A percentile compares a stretch with the other conserved stretches of the same genome.
Evolutionary conservation across 2,329 filamentous ascomycete species (phyloP).

Genomic region (Monilinia vaccinii-corymbosi): DNA sequence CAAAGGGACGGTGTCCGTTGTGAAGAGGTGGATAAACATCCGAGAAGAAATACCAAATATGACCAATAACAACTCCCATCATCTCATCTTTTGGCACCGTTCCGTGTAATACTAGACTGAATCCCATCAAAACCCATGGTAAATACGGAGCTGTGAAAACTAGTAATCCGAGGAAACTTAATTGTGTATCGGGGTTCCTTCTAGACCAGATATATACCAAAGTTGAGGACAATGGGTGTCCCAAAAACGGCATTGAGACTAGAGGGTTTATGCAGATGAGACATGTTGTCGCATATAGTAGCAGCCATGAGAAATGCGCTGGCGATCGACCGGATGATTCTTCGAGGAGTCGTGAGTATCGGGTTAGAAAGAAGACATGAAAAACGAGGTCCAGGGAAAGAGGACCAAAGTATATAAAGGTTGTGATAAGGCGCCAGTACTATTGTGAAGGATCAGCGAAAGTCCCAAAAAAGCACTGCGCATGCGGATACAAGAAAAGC

Average conservation of each 20-base stretch:
- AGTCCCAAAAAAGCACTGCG: not conserved
- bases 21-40: conserved; percentile 93
- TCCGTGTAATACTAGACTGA: conserved; percentile 85
- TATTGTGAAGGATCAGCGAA: conserved; percentile 31
- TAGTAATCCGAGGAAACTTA: conserved; percentile 81
- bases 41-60: conserved; percentile 96
- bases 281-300: conserved; percentile 73
- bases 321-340: conserved; percentile 87
- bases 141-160: conserved; percentile 92
- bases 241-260: conserved; percentile 86
- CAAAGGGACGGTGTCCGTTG: conserved; percentile 73
- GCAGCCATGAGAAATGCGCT: conserved; percentile 89
- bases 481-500: not conserved
- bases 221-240: conserved; percentile 85
- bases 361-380: conserved; percentile 96
- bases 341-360: conserved; percentile 90
- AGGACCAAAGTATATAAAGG: conserved; percentile 95
- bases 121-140: conserved; percentile 90
- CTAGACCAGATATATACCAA: conserved; percentile 98
- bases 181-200: conserved; percentile 80
- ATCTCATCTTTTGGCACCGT: conserved; percentile 91
- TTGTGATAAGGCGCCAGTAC: conserved; percentile 96
- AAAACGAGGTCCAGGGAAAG: conserved; percentile 90
- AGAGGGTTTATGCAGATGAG: conserved; percentile 77
- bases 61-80: conserved; percentile 87